These are phyloP conservation scores for Solanum gandarillasii DNA, from an alignment of 257 asterid species.

Conservation along the genomic window DNA sequence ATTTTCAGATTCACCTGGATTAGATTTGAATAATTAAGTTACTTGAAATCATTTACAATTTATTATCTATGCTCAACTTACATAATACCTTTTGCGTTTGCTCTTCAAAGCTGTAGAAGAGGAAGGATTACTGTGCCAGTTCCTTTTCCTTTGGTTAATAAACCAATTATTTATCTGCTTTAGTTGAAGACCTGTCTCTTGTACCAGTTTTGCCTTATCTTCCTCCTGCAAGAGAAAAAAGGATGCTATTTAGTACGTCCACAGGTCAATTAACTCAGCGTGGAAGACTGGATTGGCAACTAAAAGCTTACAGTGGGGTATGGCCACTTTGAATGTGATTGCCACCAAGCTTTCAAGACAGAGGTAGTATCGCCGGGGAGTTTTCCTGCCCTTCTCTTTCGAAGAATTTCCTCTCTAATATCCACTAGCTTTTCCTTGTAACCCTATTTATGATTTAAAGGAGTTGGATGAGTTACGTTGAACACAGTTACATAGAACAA, in stretches of 20 bases:
- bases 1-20: background rate
- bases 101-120: conserved; percentile 37
- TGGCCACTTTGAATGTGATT: conserved; percentile 52
- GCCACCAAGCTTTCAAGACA: conserved; percentile 52
- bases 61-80: background rate
- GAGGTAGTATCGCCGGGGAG: conserved; percentile 57
- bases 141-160: conserved; percentile 59
- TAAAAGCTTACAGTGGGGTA: conserved; percentile 39
- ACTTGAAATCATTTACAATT: background rate
- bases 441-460: conserved; percentile 19
- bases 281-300: background rate
- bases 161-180: conserved; percentile 68
- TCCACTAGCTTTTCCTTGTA: conserved; percentile 53
- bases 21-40: background rate
- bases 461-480: background rate
- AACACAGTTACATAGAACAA: background rate
- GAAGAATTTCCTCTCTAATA: conserved; percentile 52
- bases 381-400: conserved; percentile 57
- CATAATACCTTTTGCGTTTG: conserved; percentile 48
- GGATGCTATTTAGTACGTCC: background rate
- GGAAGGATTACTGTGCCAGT: conserved; percentile 65
- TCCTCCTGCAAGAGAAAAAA: conserved; percentile 28
- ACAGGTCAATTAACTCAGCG: background rate
- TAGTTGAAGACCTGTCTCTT: conserved; percentile 50
- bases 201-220: conserved; percentile 50